Base-by-base conservation (phyloP, 306 rosid species). In the Gastrolobium villosum region DNA sequence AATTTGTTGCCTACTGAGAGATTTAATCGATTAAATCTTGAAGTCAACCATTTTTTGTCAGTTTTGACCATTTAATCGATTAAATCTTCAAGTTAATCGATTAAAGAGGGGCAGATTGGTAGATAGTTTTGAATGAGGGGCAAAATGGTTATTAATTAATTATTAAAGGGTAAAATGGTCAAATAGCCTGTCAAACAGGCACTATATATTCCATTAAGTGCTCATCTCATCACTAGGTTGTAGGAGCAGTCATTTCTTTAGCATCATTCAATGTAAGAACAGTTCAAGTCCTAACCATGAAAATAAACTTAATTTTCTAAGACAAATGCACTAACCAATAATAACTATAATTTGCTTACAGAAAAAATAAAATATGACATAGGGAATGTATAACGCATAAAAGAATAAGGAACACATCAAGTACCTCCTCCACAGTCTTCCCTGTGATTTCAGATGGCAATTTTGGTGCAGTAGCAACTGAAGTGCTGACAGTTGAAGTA, bases 371-470 rank as follows among this genome's bases (percentile, higher is more conserved):
- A 79, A 65, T 7, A 65, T 72, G 50, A 14, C 15, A 14, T 20
- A 60, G 73, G 54, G 67, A 48, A 57, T 43, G 10, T n/a, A 32
- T 32, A 7, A 57, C 49, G 10, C 10, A 32, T 32, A 10, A 68
- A 79, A 30, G 46, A 48, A 61, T 54, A 40, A 46, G 48, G 56
- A n/a, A 72, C 60, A 41, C 35, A 50, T 55, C 37, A 45, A 72
- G 49, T 87, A 93, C 99, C 99, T 95, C 99, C 81, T 91, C 99
- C 77, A 95, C 98, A 70, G 94, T 91, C 86, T 91, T 95, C 79
- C 98, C 99, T 3, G 90, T 91, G 79, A 95, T 91, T 88, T 95
- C 98, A 62, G 98, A 95, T 0, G 99, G 99, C 69, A 93, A 79
- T 82, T 88, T 91, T 62, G 98, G 96, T 41, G 88, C 68, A 64